Conservation (phyloP, 192 early-diverging fungal species). For the Pilobolus umbonatus region DNA sequence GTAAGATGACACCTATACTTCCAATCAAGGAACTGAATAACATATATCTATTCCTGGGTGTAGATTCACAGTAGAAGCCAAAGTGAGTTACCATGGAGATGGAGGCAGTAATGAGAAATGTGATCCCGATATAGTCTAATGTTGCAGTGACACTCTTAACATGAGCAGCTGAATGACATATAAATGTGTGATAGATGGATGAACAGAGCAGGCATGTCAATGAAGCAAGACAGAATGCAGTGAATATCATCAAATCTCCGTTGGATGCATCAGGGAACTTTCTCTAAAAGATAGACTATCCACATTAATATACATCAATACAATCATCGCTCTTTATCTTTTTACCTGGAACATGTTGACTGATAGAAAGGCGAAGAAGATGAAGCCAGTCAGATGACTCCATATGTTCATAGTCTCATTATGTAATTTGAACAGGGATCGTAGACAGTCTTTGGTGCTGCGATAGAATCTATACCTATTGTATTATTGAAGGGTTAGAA, state of each 20-base stretch:
- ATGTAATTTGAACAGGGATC: constrained; percentile 55
- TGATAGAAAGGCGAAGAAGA: constrained; percentile 12
- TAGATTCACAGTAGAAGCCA: constrained; percentile 44
- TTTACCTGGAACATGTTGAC: constrained; percentile 16
- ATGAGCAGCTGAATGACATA: constrained; percentile 43
- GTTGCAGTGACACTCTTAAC: constrained; percentile 49
- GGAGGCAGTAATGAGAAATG: constrained; percentile 51
- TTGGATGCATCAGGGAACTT: constrained; percentile 19
- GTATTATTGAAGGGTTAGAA: too few species aligned
- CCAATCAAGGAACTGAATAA: constrained; percentile 40
- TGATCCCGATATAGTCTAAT: constrained; percentile 57
- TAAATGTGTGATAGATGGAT: constrained; percentile 54
- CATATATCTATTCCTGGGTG: constrained; percentile 40
- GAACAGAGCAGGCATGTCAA: constrained; percentile 49
- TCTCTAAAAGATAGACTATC: constrained; percentile 5
- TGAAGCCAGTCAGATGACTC: constrained; percentile 11
- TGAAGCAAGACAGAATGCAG: constrained; percentile 47
- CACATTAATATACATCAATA: too few species aligned
- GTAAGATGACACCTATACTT: constrained; percentile 39
- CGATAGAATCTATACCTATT: constrained; percentile 45
- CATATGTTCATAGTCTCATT: constrained; percentile 32
- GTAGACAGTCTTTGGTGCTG: constrained; percentile 44
- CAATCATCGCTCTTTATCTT: not conserved
- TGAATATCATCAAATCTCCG: constrained; percentile 41
- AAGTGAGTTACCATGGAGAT: constrained; percentile 52